phyloP scores from a whole-genome alignment of 306 rosid genomes.

The Potentilla sterilis region DNA sequence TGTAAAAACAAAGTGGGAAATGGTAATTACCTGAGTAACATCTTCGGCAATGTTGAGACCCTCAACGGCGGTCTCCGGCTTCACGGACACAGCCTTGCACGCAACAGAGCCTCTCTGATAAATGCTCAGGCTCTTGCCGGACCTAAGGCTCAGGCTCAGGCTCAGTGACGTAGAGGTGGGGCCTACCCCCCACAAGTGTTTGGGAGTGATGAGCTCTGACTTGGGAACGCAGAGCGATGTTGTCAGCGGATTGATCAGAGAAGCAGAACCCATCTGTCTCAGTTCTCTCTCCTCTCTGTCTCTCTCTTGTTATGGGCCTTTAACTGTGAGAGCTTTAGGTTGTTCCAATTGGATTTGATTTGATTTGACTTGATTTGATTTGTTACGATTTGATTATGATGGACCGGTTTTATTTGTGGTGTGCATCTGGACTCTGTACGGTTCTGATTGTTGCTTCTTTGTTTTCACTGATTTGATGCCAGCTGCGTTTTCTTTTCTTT shows the following conservation, averaged over 20 bases:
- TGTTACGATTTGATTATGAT: too few species aligned
- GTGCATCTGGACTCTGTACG: background rate
- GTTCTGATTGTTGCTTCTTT: background rate
- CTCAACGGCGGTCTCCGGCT: constrained; percentile 52
- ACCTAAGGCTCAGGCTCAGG: constrained; percentile 24
- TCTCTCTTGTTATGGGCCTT: background rate
- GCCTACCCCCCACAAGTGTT: constrained; percentile 18
- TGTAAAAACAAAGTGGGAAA: background rate
- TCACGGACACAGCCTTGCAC: constrained; percentile 70
- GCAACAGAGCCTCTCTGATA: constrained; percentile 21
- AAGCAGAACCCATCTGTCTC: constrained; percentile 58
- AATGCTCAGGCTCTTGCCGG: constrained; percentile 11
- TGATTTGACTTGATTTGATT: too few species aligned
- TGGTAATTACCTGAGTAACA: constrained; percentile 57
- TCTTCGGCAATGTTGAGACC: constrained; percentile 91
- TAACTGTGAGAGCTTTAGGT: background rate
- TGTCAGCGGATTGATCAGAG: constrained; percentile 44
- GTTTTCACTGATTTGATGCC: too few species aligned
- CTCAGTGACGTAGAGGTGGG: background rate
- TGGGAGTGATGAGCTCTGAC: constrained; percentile 27
- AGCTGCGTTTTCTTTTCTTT: too few species aligned
- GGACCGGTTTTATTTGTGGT: background rate
- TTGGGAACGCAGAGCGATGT: constrained; percentile 39
- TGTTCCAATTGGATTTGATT: background rate
- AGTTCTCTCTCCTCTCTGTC: background rate